Base-by-base conservation (phyloP, 208 protist species). In the Leishmania gerbilli region DNA sequence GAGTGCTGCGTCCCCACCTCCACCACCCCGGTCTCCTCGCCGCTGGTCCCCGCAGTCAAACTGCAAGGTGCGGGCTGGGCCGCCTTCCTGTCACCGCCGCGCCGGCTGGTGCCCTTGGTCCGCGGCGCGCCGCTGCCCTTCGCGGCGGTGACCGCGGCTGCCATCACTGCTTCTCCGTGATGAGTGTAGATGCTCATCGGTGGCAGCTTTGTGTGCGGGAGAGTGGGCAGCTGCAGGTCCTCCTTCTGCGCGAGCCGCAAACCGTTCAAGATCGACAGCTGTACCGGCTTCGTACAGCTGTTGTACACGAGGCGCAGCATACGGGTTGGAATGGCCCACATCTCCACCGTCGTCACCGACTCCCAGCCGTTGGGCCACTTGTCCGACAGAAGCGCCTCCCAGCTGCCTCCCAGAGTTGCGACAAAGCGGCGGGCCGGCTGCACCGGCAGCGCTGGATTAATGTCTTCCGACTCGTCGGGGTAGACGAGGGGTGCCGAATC, bases 311-410 rank as follows among this genome's bases (percentile, higher is more conserved):
- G 91, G 79, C 95, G 90, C 45, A 98, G 88, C 51, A 79, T 81
- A n/a, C 91, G 55, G 11, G 92, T 94, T 5, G 95, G 91, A 47
- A 98, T 84, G 8, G 91, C 88, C 92, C 92, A 98, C 45, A 90
- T 81, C 80, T 95, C 89, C 64, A 96, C 91, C 24, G 91, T 93
- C 17, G 89, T 90, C 49, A 87, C 90, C 47, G 93, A 88, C 82
- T 95, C 91, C 93, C 93, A 98, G 45, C 95, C 93, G 77, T 89
- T 91, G 34, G 90, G 93, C 93, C 95, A 98, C 87, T 98, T 98
- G 34, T 95, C 93, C 56, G 91, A 42, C 64, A 98, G 86, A 31
- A 98, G 87, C 5, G 93, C 95, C 78, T 96, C 93, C 93, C 95
- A 98, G 71, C 86, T 88, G 45, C 95, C 95, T 64, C 90, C 95